Conservation (phyloP, 2,329 filamentous ascomycete genomes). For the Sporothrix phasma region DNA sequence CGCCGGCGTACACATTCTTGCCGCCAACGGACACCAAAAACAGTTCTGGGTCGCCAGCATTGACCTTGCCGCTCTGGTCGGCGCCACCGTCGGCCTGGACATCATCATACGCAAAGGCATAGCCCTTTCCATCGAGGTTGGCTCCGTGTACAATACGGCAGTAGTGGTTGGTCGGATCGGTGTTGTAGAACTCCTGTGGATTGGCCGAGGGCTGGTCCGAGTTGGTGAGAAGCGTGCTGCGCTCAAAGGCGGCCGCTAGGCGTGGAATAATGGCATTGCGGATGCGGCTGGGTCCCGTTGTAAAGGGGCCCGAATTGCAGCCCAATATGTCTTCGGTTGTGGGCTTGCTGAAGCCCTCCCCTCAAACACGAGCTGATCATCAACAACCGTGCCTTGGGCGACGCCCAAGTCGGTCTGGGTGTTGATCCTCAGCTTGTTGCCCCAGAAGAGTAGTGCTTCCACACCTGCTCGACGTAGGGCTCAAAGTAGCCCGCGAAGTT, state of each 20-base stretch:
- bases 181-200: conserved; percentile 29
- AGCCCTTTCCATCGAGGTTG: conserved; percentile 45
- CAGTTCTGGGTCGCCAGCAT: conserved; percentile 38
- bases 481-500: conserved; percentile 37
- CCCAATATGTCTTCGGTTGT: conserved; percentile 54
- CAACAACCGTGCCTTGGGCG: conserved; percentile 39
- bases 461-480: conserved; percentile 34
- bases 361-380: background rate
- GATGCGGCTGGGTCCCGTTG: conserved; percentile 30
- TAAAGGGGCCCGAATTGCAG: conserved; percentile 55
- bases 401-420: conserved; percentile 52
- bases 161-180: conserved; percentile 47
- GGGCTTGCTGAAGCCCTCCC: conserved; percentile 43
- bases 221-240: conserved; percentile 37
- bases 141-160: conserved; percentile 44
- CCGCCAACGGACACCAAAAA: conserved; percentile 45
- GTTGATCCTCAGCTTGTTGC: conserved; percentile 42
- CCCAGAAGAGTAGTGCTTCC: conserved; percentile 28
- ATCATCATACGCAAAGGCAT: conserved; percentile 54
- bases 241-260: conserved; percentile 43
- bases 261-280: conserved; percentile 38
- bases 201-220: conserved; percentile 22
- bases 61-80: conserved; percentile 48
- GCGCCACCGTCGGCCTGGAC: conserved; percentile 40
- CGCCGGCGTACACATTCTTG: conserved; percentile 22